Conservation (phyloP, 192 early-diverging fungal species). For the Podila horticola region DNA sequence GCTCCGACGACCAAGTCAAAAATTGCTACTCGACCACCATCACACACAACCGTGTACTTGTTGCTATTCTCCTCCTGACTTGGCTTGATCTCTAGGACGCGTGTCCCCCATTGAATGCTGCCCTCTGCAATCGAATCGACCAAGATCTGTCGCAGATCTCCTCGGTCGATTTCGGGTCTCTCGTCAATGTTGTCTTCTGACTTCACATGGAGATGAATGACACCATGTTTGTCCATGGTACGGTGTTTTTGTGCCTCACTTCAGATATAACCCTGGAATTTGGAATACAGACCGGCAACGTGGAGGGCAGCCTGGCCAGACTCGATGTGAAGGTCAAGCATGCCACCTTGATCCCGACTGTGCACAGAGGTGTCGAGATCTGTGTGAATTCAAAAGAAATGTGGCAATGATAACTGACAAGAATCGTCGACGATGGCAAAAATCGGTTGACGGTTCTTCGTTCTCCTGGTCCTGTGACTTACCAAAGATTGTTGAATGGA, state of each 20-base stretch:
- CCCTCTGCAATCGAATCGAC: slow-evolving; percentile 47
- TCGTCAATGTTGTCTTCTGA: slow-evolving; percentile 21
- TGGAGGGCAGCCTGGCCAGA: slow-evolving; percentile 32
- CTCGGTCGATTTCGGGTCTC: slow-evolving; percentile 62
- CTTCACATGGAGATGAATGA: slow-evolving; percentile 29
- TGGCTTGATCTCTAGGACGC: slow-evolving; percentile 26
- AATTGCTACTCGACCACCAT: slow-evolving; percentile 20
- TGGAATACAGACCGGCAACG: slow-evolving; percentile 41
- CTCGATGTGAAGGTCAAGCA: slow-evolving; percentile 30
- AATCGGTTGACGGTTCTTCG: slow-evolving; percentile 3
- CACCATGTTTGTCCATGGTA: slow-evolving; percentile 42
- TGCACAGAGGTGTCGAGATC: slow-evolving; percentile 46
- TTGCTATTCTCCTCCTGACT: slow-evolving; percentile 3
- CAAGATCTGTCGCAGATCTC: slow-evolving; percentile 52
- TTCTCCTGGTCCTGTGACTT: slow-evolving; percentile 6
- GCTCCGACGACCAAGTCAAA: slow-evolving; percentile 60
- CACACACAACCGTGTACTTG: slow-evolving; percentile 26
- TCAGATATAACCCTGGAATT: slow-evolving; percentile 49
- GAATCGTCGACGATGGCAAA: slow-evolving; percentile 1
- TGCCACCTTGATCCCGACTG: slow-evolving; percentile 52
- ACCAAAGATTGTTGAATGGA: slow-evolving; percentile 53
- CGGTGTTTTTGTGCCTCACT: slow-evolving; percentile 48
- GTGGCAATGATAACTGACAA: not conserved
- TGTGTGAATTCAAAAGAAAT: slow-evolving; percentile 10
- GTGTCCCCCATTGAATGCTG: slow-evolving; percentile 52